Base-by-base conservation (phyloP, 345 rosid genomes). In the Eucalyptus sp. region DNA sequence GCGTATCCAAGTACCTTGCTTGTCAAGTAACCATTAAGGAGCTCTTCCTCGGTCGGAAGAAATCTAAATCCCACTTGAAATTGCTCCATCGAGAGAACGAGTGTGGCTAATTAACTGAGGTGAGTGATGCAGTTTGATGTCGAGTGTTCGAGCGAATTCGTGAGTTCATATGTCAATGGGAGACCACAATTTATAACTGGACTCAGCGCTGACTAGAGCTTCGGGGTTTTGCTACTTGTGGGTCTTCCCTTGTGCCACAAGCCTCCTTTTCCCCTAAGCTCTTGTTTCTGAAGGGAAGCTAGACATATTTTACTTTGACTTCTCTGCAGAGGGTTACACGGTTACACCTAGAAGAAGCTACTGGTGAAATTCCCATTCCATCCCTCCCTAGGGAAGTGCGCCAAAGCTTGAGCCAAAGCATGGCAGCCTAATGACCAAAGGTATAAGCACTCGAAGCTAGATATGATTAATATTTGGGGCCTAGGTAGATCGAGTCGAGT, bases 121-220 rank as follows among this genome's bases (percentile, higher is more conserved):
- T 24, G 22, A 37, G 46, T 10, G 81, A 68, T 17, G 13, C 9
- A 17, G 46, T 15, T 5, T 8, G 46, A 33, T 33, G 25, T 0
- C 0, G 8, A 5, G 14, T 18, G 25, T 37, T 18, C 22, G 25
- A 17, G 81, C 5, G 7, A 10, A 71, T 71, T 0, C 2, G 81
- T 8, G 46, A 71, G 81, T 71, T 71, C 81, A 5, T 5, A 37
- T 37, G 14, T 71, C 46, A 10, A 37, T 10, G 41, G 81, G 46
- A 37, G 81, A 71, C 22, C 13, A 10, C 46, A 71, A 71, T 37
- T 71, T 71, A 71, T 37, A 71, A 2, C 0, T 8, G 2, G 13
- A 33, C 2, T 17, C 13, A 33, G 10, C 7, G 1, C 0, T 33
- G 44, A 17, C 13, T 17, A 4, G 10, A 37, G 2, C 46, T 71